Base-by-base conservation (phyloP, 768 basidiomycete species). In the Lyophyllum atratum region DNA sequence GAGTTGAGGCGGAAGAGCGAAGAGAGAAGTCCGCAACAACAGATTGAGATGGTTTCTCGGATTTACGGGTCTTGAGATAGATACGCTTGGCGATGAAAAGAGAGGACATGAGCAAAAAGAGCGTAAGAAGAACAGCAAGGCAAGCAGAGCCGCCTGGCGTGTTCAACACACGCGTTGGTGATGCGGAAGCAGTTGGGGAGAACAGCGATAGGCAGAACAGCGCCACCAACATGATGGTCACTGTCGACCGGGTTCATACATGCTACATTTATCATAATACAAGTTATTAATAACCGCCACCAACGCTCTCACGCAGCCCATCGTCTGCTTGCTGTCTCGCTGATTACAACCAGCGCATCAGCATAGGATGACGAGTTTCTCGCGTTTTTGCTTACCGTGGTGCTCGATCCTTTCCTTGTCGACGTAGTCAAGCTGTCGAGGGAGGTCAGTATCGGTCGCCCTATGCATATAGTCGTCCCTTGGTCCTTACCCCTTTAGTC, bases 401-500 rank as follows among this genome's bases (percentile, higher is more conserved):
- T 60, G 65, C 54, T 72, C 63, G 21, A 66, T 69, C 43, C 49
- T 66, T 56, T 69, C 50, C 44, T 42, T 64, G 59, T 74, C 73
- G 37, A 72, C 3, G 42, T 54, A 69, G 60, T 74, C 70, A 31
- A 74, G 64, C 71, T 72, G 22, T 19, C 26, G 4, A n/a, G 49
- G 72, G 71, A 75, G 75, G 61, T 29, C 19, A 53, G 50, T 29
- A 45, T 26, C 33, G 29, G 26, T 40, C 40, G 2, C n/a, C n/a
- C 5, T 39, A 21, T 46, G 39, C 24, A 56, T 47, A 5, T 47
- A 5, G 9, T 4, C 22, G 37, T 1, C 24, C 11, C 55, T 24
- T 24, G 17, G 14, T 24, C 52, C 74, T 62, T 63, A 75, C 74
- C 22, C 76, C 76, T 53, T 83, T 85, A 60, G 84, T 84, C 71